Base-by-base conservation (phyloP, 805 yeast species). In the Jamesozyma gamospora region DNA sequence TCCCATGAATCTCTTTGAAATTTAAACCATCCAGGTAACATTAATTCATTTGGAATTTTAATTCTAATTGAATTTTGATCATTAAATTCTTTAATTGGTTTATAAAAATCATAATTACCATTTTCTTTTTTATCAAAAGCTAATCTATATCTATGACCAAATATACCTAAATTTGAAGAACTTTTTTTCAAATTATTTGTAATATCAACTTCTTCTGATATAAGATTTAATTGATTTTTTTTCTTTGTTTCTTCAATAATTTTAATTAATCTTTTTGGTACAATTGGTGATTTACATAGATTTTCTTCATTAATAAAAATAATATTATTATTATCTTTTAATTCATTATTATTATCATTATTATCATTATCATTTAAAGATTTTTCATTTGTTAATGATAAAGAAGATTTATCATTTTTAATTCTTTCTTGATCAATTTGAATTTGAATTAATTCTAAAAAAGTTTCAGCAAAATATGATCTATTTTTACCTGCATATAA, bases 401-500 rank as follows among this genome's bases (percentile, higher is more conserved):
- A 11, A 9, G 15, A 19, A 9, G 9, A 14, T 28, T 33, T 12
- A 18, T 31, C 26, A 8, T 27, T 14, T 12, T 34, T 28, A 13
- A 12, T n/a, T 18, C 16, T 42, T 28, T 58, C 58, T 40, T 61
- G 65, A 24, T 55, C 50, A 3, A 67, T 48, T 14, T 50, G 50
- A 8, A 67, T 48, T 37, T 77, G 74, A 4, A 85, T 66, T 43
- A 87, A 59, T 53, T 90, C 97, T 34, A 90, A 62, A 49, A 82
- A 86, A 4, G 79, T 79, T 55, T 88, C 96, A 16, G 86, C 84
- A 47, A 72, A 75, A 56, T 86, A 87, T 51, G 79, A 86, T 34
- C 81, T 70, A 48, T 81, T 77, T 47, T 74, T 75, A 25, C 86
- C 82, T 16, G 84, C 69, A 58, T 77, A 83, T 8, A 83, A 68